These are phyloP conservation scores for Tolypocladium cylindrosporum DNA, from an alignment of 2,329 filamentous ascomycete species.

Conservation along the genomic window DNA sequence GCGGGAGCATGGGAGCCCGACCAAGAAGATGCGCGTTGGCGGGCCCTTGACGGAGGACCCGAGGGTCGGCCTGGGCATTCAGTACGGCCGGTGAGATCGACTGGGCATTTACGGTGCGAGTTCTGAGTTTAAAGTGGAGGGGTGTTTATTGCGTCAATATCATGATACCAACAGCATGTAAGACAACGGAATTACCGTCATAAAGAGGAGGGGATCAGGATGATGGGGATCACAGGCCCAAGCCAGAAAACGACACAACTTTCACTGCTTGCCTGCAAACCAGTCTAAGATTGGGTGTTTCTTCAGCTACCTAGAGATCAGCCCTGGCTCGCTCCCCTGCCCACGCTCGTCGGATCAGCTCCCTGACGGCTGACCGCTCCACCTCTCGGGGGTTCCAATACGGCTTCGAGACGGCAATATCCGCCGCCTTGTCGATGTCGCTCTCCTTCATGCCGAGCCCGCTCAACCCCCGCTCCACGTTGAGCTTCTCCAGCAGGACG, in stretches of 20 bases:
- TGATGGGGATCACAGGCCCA: background rate
- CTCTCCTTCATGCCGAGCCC: background rate
- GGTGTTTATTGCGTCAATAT: background rate
- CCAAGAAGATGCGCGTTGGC: conserved; percentile 40
- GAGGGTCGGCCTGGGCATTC: conserved; percentile 42
- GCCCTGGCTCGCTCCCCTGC: background rate
- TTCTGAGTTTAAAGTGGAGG: background rate
- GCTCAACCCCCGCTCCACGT: background rate
- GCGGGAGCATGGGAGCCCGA: conserved; percentile 32
- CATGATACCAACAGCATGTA: background rate
- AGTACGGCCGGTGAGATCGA: conserved; percentile 25
- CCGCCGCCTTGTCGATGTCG: background rate
- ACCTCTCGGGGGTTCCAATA: background rate
- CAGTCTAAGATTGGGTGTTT: background rate
- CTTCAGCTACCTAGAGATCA: background rate
- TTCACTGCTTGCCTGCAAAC: too few relatives aligned
- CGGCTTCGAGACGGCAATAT: background rate
- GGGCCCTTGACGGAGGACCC: conserved; percentile 26
- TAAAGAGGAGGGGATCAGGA: background rate
- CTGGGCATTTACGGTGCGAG: background rate
- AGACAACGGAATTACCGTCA: background rate
- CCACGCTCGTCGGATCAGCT: background rate
- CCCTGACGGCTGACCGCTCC: background rate
- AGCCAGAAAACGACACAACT: too few relatives aligned
- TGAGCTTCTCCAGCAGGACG: background rate